Conservation (phyloP, 2,329 filamentous ascomycete species). For the Clarireedia sp. region DNA sequence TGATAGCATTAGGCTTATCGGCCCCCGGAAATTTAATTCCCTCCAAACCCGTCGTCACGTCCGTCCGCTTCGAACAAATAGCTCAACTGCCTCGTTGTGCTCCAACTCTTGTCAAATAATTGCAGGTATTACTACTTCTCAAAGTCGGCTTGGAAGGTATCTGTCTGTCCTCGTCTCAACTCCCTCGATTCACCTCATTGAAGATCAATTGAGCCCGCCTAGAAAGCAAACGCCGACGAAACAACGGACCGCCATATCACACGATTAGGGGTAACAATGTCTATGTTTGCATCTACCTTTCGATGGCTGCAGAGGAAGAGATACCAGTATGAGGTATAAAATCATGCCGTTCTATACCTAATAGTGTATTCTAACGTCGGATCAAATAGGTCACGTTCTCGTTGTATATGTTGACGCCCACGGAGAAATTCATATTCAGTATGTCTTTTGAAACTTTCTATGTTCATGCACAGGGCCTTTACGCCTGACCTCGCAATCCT, state of each 20-base stretch:
- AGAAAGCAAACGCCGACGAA: not conserved
- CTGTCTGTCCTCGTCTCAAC: not conserved
- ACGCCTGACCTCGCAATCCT: not conserved
- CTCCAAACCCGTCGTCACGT: not conserved
- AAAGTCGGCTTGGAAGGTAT: not conserved
- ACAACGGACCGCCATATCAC: not conserved
- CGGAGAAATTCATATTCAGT: conserved; percentile 98
- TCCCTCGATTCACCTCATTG: not conserved
- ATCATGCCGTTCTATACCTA: not conserved
- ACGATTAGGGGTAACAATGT: conserved; percentile 16
- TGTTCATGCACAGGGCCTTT: not conserved
- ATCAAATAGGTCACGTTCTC: conserved; percentile 86
- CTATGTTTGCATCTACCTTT: conserved; percentile 41
- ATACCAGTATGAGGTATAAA: conserved; percentile 75
- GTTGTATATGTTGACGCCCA: conserved; percentile 93
- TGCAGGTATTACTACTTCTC: not conserved
- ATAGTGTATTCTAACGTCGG: conserved; percentile 49
- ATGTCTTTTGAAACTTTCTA: conserved; percentile 32
- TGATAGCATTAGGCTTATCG: not conserved
- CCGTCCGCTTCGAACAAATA: not conserved
- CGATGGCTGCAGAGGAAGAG: conserved; percentile 90
- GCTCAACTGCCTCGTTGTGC: not conserved
- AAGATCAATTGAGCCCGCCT: not conserved
- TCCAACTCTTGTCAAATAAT: not conserved
- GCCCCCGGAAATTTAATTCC: not conserved